These are phyloP conservation scores for Santalum album DNA, from an alignment of 164 flowering plant species.

Conservation along the genomic window DNA sequence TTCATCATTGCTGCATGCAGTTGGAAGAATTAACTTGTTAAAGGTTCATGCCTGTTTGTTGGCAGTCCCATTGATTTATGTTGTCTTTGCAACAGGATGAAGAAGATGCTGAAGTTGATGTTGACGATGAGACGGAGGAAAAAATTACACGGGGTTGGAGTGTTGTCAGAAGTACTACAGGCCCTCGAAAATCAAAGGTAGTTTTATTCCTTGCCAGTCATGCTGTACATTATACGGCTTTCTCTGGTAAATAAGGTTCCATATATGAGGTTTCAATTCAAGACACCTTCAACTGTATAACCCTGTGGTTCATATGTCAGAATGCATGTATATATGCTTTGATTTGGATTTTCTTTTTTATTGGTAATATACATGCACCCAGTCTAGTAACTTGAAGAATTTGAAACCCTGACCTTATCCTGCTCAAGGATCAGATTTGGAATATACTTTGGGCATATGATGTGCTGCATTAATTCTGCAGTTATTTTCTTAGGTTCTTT, in stretches of 20 bases:
- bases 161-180: constrained; percentile 64
- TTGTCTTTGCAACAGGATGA: constrained; percentile 31
- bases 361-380: too few species aligned
- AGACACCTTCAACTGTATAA: background rate
- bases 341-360: too few species aligned
- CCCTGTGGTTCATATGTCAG: background rate
- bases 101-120: constrained; percentile 55
- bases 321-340: too few species aligned
- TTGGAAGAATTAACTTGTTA: too few species aligned
- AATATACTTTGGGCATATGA: too few species aligned
- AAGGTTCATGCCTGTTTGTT: background rate
- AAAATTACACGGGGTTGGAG: constrained; percentile 88
- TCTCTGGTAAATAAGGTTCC: background rate
- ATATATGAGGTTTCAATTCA: background rate
- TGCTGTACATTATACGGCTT: background rate
- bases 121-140: constrained; percentile 44
- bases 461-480: too few species aligned
- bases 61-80: background rate
- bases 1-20: too few species aligned
- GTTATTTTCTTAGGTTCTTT: too few species aligned
- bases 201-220: background rate
- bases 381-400: too few species aligned
- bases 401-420: too few species aligned
- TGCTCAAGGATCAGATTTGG: too few species aligned
- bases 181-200: constrained; percentile 71